Percentiles rank a stretch among this genome's conserved stretches.
Conservation (phyloP, 2,329 filamentous ascomycete species). For the Colletotrichum shisoi region DNA sequence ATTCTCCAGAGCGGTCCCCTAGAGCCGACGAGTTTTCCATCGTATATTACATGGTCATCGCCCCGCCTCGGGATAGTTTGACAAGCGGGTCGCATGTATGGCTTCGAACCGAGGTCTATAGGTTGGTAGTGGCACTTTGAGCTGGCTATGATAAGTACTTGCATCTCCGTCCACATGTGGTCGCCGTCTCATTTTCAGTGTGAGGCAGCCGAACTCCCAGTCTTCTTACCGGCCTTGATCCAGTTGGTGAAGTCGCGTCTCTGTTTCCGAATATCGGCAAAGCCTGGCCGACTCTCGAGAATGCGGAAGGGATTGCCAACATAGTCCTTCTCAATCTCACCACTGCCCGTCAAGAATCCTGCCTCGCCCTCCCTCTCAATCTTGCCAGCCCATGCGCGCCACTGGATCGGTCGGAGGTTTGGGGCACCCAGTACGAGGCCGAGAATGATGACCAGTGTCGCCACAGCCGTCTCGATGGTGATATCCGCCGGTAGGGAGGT, state of each 20-base stretch:
- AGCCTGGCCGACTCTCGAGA: constrained; percentile 82
- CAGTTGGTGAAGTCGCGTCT: constrained; percentile 81
- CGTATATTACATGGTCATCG: not conserved
- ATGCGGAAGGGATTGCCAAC: constrained; percentile 80
- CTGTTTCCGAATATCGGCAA: constrained; percentile 86
- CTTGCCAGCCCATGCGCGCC: constrained; percentile 82
- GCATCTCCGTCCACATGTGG: not conserved
- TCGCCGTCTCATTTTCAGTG: not conserved
- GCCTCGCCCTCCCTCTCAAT: constrained; percentile 78
- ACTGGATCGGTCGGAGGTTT: constrained; percentile 82
- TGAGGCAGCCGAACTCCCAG: constrained; percentile 6
- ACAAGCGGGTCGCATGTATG: not conserved
- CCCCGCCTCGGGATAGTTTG: no score
- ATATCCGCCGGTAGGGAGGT: constrained; percentile 82
- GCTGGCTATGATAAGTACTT: not conserved
- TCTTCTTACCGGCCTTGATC: constrained; percentile 57
- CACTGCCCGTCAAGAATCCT: constrained; percentile 64
- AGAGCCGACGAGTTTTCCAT: not conserved
- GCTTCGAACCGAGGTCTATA: not conserved
- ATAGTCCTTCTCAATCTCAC: constrained; percentile 74
- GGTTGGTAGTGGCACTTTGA: not conserved
- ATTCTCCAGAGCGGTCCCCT: not conserved
- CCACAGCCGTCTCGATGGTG: constrained; percentile 81
- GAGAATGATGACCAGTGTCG: constrained; percentile 79
- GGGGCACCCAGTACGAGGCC: constrained; percentile 83